Percentiles rank a stretch among this genome's conserved stretches.
Evolutionary conservation across 176 grass and related monocot species (phyloP).

Genomic region (Paspalum notatum): DNA sequence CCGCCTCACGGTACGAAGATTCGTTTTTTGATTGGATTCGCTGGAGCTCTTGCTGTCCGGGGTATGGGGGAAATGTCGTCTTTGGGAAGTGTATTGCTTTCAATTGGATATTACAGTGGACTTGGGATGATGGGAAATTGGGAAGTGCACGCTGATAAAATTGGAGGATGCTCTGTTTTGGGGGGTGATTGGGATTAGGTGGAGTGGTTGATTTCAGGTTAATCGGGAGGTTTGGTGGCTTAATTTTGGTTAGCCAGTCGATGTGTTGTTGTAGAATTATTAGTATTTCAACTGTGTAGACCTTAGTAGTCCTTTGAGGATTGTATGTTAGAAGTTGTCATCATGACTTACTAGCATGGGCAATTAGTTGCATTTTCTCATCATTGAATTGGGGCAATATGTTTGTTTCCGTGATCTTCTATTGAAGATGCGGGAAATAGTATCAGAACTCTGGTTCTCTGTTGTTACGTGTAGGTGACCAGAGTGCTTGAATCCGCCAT

Average conservation of each 20-base stretch:
- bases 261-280: constrained; percentile 10
- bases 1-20: constrained; percentile 76
- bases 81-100: constrained; percentile 23
- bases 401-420: neutral
- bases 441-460: neutral
- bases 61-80: constrained; percentile 4
- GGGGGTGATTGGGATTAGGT: constrained; percentile 17
- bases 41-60: constrained; percentile 17
- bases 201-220: constrained; percentile 21
- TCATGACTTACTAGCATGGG: neutral
- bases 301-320: neutral
- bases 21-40: constrained; percentile 44
- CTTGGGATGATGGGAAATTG: constrained; percentile 26
- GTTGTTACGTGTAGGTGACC: constrained; percentile 7
- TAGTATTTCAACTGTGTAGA: neutral
- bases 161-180: constrained; percentile 2
- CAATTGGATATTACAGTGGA: constrained; percentile 24
- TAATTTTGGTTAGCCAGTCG: constrained; percentile 32
- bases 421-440: neutral
- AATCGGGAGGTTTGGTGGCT: constrained; percentile 26
- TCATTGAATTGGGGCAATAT: neutral
- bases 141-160: constrained; percentile 18
- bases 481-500: constrained; percentile 11
- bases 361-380: constrained; percentile 21
- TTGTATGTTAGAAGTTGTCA: neutral